Conservation (phyloP, 441 rosid species). For the Pelargonium citronellum region DNA sequence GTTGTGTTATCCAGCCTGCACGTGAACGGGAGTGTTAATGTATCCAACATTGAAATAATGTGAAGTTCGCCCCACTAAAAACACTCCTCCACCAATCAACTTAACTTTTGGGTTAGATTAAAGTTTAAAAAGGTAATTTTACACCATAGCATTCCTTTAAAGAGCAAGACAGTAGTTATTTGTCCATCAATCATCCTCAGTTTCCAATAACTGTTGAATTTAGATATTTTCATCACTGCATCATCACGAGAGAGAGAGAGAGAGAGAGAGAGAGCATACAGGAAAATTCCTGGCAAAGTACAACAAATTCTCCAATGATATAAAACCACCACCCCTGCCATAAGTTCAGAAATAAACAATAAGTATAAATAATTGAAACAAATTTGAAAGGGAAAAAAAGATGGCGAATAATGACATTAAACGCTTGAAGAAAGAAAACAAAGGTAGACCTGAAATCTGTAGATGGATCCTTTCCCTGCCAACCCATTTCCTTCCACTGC, state of each 20-base stretch:
- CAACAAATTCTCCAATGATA: slow-evolving; percentile 80
- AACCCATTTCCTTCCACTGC: slow-evolving; percentile 99
- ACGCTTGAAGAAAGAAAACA: neutral
- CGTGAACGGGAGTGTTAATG: too few species aligned
- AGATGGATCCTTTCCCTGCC: slow-evolving; percentile 98
- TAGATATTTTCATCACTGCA: neutral
- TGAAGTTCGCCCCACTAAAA: too few species aligned
- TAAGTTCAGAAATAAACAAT: neutral
- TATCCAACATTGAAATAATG: too few species aligned
- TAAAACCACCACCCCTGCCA: slow-evolving; percentile 81
- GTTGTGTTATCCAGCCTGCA: too few species aligned
- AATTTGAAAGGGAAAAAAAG: neutral
- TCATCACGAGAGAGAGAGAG: neutral
- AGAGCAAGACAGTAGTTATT: too few species aligned
- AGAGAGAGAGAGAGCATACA: slow-evolving; percentile 35
- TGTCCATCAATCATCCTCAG: neutral
- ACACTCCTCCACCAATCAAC: too few species aligned
- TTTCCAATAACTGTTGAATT: neutral
- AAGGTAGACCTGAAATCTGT: slow-evolving; percentile 74
- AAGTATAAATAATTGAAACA: neutral
- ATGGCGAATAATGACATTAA: neutral
- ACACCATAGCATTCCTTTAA: too few species aligned
- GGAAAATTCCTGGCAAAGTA: slow-evolving; percentile 81
- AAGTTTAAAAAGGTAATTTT: too few species aligned
- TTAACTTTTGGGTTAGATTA: too few species aligned